Evolutionary conservation across 345 rosid genomes (phyloP), one percentile per base, ranked within the genome.

Genomic region (Odontarrhena argentea): DNA sequence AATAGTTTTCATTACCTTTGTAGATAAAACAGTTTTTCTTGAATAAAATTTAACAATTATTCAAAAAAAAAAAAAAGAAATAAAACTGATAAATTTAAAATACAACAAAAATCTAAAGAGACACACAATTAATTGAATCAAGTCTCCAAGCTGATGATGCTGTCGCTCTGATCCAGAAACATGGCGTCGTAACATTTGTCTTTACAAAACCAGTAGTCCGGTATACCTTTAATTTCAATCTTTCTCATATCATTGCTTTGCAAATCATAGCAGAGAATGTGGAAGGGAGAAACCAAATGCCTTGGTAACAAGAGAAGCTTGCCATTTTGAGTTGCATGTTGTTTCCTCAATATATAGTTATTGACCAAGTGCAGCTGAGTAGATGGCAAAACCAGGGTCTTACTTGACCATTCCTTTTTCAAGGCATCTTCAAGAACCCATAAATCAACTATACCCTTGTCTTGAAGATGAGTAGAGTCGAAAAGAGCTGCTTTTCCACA

Each of bases 301-400:
- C 6, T 4, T 32, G 36, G 36, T 32, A 32, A 4, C 36, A 32
- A 6, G 36, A 32, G 36, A 32, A 32, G 6, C 36, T 32, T 32
- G 7, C 36, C 36, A 32, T 32, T 32, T 32, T 32, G 36, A 32
- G 7, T 32, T 32, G 36, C 7, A 5, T 6, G 1, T 4, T 32
- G 4, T 4, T 1, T 5, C 7, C 0, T 24, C 10, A 52, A 28
- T 7, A 0, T 1, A n/a, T 5, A n/a, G 56, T 3, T 7, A 52
- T 1, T 30, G 22, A 52, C 56, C 13, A 28, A 52, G 30, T 30
- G 22, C 56, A 28, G 32, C 22, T 52, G 56, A n/a, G 2, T 30
- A 52, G 56, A 22, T 38, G n/a, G 35, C 38, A 52, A 30, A 52
- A 52, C 56, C 2, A 52, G 8, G 6, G 37, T 52, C 38, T 52